These are phyloP conservation scores for Colletotrichum sp. DNA, from an alignment of 2,329 filamentous ascomycete species.

Conservation along the genomic window DNA sequence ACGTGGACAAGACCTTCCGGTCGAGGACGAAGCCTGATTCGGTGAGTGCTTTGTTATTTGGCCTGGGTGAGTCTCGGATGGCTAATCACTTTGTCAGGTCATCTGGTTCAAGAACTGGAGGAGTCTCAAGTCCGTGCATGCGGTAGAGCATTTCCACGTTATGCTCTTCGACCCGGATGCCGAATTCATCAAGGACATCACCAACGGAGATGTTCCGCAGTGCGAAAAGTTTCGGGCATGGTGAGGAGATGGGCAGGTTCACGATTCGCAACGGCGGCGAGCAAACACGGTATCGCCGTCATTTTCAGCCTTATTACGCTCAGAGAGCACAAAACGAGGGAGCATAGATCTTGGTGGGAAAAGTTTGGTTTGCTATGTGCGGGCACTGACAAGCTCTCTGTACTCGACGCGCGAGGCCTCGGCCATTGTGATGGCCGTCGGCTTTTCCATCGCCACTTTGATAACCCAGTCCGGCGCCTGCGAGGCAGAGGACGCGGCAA, in stretches of 20 bases:
- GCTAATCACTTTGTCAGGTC: conserved; percentile 3
- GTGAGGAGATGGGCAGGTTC: background rate
- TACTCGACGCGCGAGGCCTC: conserved; percentile 72
- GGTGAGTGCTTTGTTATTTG: background rate
- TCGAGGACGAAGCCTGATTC: conserved; percentile 55
- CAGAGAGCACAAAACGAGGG: background rate
- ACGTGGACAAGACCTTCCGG: conserved; percentile 71
- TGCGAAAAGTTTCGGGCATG: conserved; percentile 43
- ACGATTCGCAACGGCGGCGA: background rate
- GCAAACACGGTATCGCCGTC: background rate
- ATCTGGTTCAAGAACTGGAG: conserved; percentile 93
- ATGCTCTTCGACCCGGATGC: conserved; percentile 82
- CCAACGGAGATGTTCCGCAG: conserved; percentile 74
- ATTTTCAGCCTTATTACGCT: background rate
- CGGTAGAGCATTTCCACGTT: conserved; percentile 93
- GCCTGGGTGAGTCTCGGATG: background rate
- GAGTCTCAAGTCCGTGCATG: conserved; percentile 81
- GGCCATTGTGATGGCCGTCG: conserved; percentile 74
- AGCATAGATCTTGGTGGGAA: background rate
- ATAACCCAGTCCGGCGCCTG: conserved; percentile 50
- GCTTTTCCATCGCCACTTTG: conserved; percentile 71
- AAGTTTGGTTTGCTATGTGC: background rate
- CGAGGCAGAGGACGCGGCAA: background rate
- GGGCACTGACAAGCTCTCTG: background rate
- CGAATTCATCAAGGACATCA: conserved; percentile 72